Conservation (phyloP, 1,139 yeast genomes). For the Candida dubliniensis region DNA sequence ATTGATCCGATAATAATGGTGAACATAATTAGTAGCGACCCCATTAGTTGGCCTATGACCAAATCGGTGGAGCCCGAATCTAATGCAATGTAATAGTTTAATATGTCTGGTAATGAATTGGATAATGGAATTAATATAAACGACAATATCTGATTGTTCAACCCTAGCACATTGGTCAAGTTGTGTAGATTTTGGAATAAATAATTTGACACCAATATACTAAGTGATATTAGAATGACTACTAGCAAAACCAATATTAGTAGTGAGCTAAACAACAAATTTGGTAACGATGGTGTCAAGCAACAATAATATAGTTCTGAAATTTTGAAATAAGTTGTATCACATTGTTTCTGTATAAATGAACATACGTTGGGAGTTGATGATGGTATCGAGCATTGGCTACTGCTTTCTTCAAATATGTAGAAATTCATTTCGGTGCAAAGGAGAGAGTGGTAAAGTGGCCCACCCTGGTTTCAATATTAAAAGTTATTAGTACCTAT, state of each 20-base stretch:
- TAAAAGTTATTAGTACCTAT: no score
- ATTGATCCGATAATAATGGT: slow-evolving; percentile 40
- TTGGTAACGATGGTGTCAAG: slow-evolving; percentile 9
- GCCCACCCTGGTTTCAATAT: no score
- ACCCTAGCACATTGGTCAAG: slow-evolving; percentile 25
- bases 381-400: slow-evolving; percentile 10
- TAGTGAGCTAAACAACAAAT: slow-evolving; percentile 16
- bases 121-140: slow-evolving; percentile 41
- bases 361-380: slow-evolving; percentile 18
- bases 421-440: background rate
- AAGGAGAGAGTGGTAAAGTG: no score
- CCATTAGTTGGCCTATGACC: slow-evolving; percentile 44
- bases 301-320: slow-evolving; percentile 30
- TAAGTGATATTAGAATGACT: slow-evolving; percentile 25
- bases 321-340: slow-evolving; percentile 24
- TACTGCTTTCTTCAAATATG: slow-evolving; percentile 1
- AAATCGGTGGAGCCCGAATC: slow-evolving; percentile 33
- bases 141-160: slow-evolving; percentile 35
- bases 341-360: slow-evolving; percentile 24
- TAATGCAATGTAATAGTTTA: slow-evolving; percentile 37
- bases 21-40: slow-evolving; percentile 38
- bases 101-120: slow-evolving; percentile 42
- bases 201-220: slow-evolving; percentile 39
- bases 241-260: slow-evolving; percentile 19
- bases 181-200: slow-evolving; percentile 33